These are phyloP conservation scores for Penicillium lividum DNA, from an alignment of 495 filamentous ascomycete species.

Conservation along the genomic window DNA sequence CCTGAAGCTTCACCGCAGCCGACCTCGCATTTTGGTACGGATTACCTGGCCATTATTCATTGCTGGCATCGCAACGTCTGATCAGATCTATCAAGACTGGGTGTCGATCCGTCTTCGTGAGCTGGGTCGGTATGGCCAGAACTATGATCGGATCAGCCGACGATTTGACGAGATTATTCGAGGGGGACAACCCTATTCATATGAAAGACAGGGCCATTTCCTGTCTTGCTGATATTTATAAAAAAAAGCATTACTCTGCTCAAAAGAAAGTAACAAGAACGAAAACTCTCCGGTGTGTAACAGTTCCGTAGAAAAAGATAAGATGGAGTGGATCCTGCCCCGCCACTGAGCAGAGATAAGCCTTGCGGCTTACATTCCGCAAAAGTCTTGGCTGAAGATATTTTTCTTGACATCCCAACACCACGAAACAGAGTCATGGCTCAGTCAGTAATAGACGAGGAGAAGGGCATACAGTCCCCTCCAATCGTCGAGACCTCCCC, in stretches of 20 bases:
- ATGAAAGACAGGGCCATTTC: conserved; percentile 4
- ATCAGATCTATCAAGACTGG: conserved; percentile 38
- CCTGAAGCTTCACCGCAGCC: conserved; percentile 32
- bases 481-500: neutral
- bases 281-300: neutral
- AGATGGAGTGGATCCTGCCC: neutral
- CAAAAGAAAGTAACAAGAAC: no score
- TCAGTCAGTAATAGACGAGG: conserved; percentile 2
- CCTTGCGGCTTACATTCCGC: neutral
- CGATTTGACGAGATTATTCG: conserved; percentile 33
- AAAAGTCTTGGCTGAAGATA: neutral
- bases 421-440: conserved; percentile 1
- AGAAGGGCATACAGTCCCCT: conserved; percentile 2
- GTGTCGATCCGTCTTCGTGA: conserved; percentile 35
- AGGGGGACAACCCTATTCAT: conserved; percentile 20
- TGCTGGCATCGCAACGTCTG: conserved; percentile 34
- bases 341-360: neutral
- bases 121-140: conserved; percentile 33
- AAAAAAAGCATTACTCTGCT: neutral
- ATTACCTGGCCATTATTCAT: conserved; percentile 36
- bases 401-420: neutral
- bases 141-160: conserved; percentile 24
- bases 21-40: conserved; percentile 29
- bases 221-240: neutral
- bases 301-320: neutral